Evolutionary conservation across 352 stramenopile genomes (phyloP).

Genomic region (Halophytophthora batemanensis): DNA sequence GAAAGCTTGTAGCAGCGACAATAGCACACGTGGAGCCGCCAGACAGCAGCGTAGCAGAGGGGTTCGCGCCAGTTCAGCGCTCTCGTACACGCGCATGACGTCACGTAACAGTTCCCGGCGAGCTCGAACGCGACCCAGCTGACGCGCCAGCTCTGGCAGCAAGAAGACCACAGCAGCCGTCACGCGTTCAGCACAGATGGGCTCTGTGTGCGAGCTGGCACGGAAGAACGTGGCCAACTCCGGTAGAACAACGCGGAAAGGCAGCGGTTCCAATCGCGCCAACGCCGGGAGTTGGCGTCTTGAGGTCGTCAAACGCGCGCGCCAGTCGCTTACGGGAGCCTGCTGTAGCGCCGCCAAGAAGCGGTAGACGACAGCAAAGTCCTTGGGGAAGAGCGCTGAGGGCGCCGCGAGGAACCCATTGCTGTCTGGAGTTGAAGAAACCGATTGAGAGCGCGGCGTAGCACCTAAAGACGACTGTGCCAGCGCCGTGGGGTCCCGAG

Average conservation of each 20-base stretch:
- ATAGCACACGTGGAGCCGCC: constrained; percentile 44
- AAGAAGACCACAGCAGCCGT: constrained; percentile 56
- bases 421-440: constrained; percentile 7
- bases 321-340: constrained; percentile 29
- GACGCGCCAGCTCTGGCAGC: constrained; percentile 37
- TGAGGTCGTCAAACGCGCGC: constrained; percentile 33
- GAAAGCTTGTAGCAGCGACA: constrained; percentile 42
- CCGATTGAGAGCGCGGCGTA: neutral
- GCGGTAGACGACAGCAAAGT: constrained; percentile 41
- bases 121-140: constrained; percentile 34
- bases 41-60: constrained; percentile 35
- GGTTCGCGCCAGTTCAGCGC: constrained; percentile 29
- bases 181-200: constrained; percentile 40
- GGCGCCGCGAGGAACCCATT: constrained; percentile 22
- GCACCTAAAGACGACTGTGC: constrained; percentile 4
- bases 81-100: constrained; percentile 60
- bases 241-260: constrained; percentile 48
- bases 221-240: constrained; percentile 59
- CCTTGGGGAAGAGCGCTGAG: constrained; percentile 41
- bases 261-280: constrained; percentile 31
- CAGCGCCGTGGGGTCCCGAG: constrained; percentile 18
- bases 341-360: constrained; percentile 45
- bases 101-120: constrained; percentile 39
- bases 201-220: constrained; percentile 32
- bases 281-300: constrained; percentile 36